phyloP scores from a whole-genome alignment of 208 protist species.

The Wallacemonas sp. region DNA sequence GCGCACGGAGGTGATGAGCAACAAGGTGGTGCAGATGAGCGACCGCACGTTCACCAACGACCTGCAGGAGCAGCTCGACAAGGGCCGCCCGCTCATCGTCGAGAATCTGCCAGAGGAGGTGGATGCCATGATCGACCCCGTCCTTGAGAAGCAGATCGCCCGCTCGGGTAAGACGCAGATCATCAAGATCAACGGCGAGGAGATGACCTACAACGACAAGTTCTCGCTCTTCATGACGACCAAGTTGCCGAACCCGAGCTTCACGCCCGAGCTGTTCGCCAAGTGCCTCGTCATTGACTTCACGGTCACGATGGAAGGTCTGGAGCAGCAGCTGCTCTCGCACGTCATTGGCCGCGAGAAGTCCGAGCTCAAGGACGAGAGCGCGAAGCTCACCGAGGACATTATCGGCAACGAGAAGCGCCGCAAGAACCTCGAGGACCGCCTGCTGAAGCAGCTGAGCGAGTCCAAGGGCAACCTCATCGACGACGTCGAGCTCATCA shows the following conservation, averaged over 20 bases:
- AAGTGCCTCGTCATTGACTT: conserved; percentile 99
- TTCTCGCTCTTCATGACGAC: conserved; percentile 98
- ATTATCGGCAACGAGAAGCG: conserved; percentile 97
- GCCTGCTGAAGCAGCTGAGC: conserved; percentile 95
- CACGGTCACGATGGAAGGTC: conserved; percentile 98
- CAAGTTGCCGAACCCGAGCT: conserved; percentile 98
- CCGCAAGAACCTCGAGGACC: conserved; percentile 93
- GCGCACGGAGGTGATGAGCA: conserved; percentile 75
- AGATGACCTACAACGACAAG: conserved; percentile 93
- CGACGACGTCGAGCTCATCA: conserved; percentile 95
- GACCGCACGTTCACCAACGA: conserved; percentile 93
- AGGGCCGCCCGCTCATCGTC: conserved; percentile 91
- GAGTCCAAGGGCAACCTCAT: conserved; percentile 94
- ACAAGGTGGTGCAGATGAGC: conserved; percentile 92
- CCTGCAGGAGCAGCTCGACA: conserved; percentile 95
- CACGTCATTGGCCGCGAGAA: conserved; percentile 97
- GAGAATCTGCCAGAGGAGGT: conserved; percentile 98
- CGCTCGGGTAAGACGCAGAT: conserved; percentile 81
- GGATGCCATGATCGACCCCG: conserved; percentile 97
- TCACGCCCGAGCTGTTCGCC: conserved; percentile 97
- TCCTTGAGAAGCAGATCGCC: conserved; percentile 97
- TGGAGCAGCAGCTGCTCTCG: conserved; percentile 97
- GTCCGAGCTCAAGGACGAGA: conserved; percentile 97
- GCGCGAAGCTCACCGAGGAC: conserved; percentile 95
- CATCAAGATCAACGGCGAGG: conserved; percentile 93